Base-by-base conservation (phyloP, 345 rosid genomes). In the Arabis alpina region DNA sequence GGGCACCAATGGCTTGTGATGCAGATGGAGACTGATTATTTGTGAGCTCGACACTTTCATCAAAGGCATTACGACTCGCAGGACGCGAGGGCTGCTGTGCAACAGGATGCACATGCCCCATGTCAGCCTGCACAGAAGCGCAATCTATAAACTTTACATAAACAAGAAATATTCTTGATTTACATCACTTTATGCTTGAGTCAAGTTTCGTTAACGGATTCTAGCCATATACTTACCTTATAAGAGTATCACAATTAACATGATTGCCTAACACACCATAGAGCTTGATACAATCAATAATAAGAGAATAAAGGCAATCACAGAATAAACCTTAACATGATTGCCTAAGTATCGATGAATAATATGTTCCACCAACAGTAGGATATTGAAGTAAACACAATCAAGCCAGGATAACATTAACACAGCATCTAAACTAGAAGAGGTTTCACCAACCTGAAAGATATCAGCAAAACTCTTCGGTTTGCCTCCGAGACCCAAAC, bases 381-480 rank as follows among this genome's bases (percentile, higher is more conserved):
- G 41, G 10, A 6, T 6, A 12, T 1, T 32, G 5, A 62, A 30
- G 39, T 54, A 45, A 62, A 45, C 13, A 30, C 43, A 9, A 49
- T 27, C 34, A 64, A 34, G 7, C 44, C 39, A 55, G 14, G 30
- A 44, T 7, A 50, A 32, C 45, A 25, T 44, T 19, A 54, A n/a
- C 37, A 62, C 60, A 67, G 34, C 4, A 15, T 69, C 39, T 0
- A 45, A 44, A 24, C 23, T 1, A 66, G n/a, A 51, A 36, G 5
- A 36, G 3, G 70, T n/a, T 54, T 66, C 65, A 71, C 74, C 9
- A 7, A 91, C 98, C 96, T 89, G 98, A 80, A 89, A 82, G 66
- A 87, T 83, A 54, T 85, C 92, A 30, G 92, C 89, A 68, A 89
- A 75, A 73, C 92, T 86, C 80, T 85, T 89, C 74, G 86, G 91